Conservation (phyloP, 108 stramenopile genomes). For the Aureococcus anophagefferens region DNA sequence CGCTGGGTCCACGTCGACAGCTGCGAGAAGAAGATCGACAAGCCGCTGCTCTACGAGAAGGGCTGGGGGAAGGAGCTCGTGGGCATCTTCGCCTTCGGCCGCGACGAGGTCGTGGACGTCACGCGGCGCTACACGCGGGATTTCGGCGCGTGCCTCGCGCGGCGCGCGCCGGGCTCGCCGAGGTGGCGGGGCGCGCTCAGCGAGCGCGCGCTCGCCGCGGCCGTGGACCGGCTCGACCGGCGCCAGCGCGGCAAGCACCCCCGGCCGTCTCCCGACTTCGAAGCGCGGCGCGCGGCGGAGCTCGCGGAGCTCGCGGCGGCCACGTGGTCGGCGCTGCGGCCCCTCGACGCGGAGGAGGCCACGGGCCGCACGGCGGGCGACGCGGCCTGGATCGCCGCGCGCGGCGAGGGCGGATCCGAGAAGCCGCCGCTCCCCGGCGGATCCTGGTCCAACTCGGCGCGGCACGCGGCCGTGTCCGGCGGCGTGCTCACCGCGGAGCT, state of each 20-base stretch:
- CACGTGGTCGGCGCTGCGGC: no score
- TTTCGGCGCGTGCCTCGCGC: no score
- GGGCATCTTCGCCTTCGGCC: constrained; percentile 50
- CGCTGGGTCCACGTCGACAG: constrained; percentile 81
- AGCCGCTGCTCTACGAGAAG: constrained; percentile 87
- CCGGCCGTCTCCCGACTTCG: neutral
- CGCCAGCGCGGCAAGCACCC: neutral
- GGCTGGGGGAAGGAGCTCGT: constrained; percentile 90
- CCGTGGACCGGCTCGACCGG: neutral
- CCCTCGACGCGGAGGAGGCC: constrained; percentile 8
- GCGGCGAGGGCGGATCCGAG: constrained; percentile 12
- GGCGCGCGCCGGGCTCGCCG: neutral
- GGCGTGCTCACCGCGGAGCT: neutral
- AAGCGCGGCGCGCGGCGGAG: neutral
- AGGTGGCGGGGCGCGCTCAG: neutral
- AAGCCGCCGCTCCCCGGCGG: no score
- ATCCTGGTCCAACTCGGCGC: no score
- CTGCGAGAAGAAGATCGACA: constrained; percentile 84
- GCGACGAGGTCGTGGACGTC: constrained; percentile 72
- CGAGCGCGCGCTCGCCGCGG: neutral
- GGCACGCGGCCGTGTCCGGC: no score
- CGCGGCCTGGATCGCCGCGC: constrained; percentile 9
- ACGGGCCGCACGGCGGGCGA: constrained; percentile 18
- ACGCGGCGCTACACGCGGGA: constrained; percentile 59
- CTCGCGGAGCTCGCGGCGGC: no score